These are phyloP conservation scores for Aspergillus nomiae DNA, from an alignment of 2,329 filamentous ascomycete species.

Conservation along the genomic window DNA sequence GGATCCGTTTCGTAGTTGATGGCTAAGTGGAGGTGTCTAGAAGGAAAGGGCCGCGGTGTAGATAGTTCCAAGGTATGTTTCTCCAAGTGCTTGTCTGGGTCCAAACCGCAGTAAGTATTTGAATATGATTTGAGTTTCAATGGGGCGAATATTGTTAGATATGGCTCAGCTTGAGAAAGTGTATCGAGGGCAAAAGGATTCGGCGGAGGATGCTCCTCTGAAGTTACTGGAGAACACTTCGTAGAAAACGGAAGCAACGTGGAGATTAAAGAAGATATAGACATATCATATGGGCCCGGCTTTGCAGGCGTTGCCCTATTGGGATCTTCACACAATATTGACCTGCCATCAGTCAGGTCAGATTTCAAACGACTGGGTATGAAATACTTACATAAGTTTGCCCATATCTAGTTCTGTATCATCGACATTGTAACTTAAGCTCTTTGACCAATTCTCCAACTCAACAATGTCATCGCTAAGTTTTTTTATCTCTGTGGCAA, in stretches of 20 bases:
- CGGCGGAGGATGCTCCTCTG: constrained; percentile 53
- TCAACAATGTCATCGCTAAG: constrained; percentile 62
- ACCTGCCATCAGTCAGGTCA: constrained; percentile 31
- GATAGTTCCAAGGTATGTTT: constrained; percentile 39
- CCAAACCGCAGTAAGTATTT: constrained; percentile 23
- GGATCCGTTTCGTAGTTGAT: constrained; percentile 39
- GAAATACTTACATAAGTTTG: constrained; percentile 35
- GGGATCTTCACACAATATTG: constrained; percentile 33
- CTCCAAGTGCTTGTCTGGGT: constrained; percentile 28
- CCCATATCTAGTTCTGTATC: constrained; percentile 34
- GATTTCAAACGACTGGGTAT: not conserved
- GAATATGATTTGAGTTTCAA: constrained; percentile 55
- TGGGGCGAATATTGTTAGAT: constrained; percentile 70
- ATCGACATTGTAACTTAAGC: constrained; percentile 46
- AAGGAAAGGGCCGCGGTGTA: constrained; percentile 39
- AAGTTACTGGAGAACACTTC: constrained; percentile 25
- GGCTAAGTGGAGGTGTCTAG: constrained; percentile 34
- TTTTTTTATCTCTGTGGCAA: constrained; percentile 58
- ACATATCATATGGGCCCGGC: constrained; percentile 21
- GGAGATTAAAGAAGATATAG: constrained; percentile 41
- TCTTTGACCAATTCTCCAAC: constrained; percentile 61
- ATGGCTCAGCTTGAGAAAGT: constrained; percentile 62
- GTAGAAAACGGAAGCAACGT: constrained; percentile 44
- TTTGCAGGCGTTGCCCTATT: constrained; percentile 25
- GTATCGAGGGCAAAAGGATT: constrained; percentile 64